Evolutionary conservation across 768 basidiomycete species (phyloP), one percentile per base, ranked within the genome.

Genomic region (Termitomyces bulborhizus): DNA sequence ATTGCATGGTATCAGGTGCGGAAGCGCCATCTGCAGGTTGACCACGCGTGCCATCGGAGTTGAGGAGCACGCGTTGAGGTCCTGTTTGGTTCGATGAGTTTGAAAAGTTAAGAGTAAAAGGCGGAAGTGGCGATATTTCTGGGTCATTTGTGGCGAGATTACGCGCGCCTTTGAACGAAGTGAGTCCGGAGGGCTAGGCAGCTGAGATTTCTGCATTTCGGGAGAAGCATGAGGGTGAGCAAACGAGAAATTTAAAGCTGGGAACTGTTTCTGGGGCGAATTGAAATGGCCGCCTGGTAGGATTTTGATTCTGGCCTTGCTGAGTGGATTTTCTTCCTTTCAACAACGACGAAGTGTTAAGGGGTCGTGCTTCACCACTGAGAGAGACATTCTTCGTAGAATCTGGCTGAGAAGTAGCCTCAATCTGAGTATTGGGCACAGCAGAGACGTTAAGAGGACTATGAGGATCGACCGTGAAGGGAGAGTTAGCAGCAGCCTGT

Each of bases 171-270:
- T 50, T 2, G 51, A 31, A 26, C 53, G 53, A 51, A 59, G 37
- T 3, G 63, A 58, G 4, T 46, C 56, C 6, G 60, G 61, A 41
- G 61, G 61, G 50, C 53, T 60, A 32, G 57, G 62, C 5, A 61
- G 57, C 34, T 62, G 63, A 29, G 44, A 24, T 36, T 51, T 37
- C 32, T 43, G 42, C 21, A 44, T 39, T 11, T 50, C 48, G 1
- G 49, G 32, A 16, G 29, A 18, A 21, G 50, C 41, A 44, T 56
- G 55, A 32, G 52, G 42, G 12, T 57, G 61, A 27, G 58, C 54
- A 36, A 57, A 59, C 32, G 54, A 54, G 43, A 63, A 61, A n/a
- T 53, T 53, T 29, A 58, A 44, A 31, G 49, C 27, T 42, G 54
- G 59, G 51, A 47, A 46, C 9, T 12, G 27, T 50, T 6, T 40